Evolutionary conservation across 2,329 filamentous ascomycete genomes (phyloP).

Genomic region (Aspergillus sp.): DNA sequence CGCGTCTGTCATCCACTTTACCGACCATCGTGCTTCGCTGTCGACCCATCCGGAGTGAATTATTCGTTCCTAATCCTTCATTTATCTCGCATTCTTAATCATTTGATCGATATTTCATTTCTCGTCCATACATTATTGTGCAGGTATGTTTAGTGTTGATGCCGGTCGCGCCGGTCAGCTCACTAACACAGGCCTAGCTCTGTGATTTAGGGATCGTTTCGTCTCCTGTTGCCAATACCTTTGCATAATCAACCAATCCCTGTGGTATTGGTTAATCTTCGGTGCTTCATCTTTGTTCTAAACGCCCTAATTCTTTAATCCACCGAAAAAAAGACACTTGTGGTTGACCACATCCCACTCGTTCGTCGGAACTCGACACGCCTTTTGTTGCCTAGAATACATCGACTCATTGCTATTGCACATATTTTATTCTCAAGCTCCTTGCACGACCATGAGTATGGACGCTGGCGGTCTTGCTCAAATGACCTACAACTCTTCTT

Average conservation of each 20-base stretch:
- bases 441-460: slow-evolving; percentile 46
- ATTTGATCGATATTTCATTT: slow-evolving; percentile 4
- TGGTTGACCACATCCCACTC: slow-evolving; percentile 19
- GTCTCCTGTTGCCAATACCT: background rate
- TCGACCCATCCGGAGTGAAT: background rate
- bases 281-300: slow-evolving; percentile 12
- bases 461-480: slow-evolving; percentile 99
- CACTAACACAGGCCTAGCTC: slow-evolving; percentile 7
- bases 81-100: slow-evolving; percentile 4
- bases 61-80: slow-evolving; percentile 13
- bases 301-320: slow-evolving; percentile 29
- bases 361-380: slow-evolving; percentile 1
- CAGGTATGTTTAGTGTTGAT: slow-evolving; percentile 8
- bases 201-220: background rate
- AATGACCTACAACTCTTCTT: slow-evolving; percentile 85
- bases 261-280: slow-evolving; percentile 8
- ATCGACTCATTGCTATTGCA: slow-evolving; percentile 16
- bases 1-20: slow-evolving; percentile 15
- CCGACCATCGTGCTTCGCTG: slow-evolving; percentile 5
- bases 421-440: slow-evolving; percentile 21
- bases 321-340: slow-evolving; percentile 11
- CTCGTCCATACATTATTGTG: slow-evolving; percentile 4
- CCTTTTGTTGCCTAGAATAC: slow-evolving; percentile 5
- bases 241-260: slow-evolving; percentile 9
- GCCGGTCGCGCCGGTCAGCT: background rate